A percentile compares a stretch with the other conserved stretches of the same genome.
Conservation (phyloP, 805 yeast genomes). For the Pichia eremophila region DNA sequence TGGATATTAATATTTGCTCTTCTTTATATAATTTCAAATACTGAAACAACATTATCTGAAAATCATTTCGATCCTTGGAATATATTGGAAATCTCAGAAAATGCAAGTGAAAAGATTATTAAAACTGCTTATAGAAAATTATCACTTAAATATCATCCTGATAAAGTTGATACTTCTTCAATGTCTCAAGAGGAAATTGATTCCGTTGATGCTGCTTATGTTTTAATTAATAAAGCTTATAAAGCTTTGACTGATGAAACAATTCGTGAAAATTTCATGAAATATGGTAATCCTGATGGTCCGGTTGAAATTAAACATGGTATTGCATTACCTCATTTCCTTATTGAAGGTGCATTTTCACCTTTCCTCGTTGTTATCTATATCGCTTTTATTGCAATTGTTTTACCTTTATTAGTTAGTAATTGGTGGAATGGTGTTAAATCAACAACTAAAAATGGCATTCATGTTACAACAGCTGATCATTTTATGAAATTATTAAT, state of each 20-base stretch:
- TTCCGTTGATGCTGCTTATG: slow-evolving; percentile 65
- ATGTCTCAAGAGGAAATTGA: slow-evolving; percentile 45
- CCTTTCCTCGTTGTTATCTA: slow-evolving; percentile 53
- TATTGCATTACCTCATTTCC: slow-evolving; percentile 86
- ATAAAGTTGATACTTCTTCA: slow-evolving; percentile 62
- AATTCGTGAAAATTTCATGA: slow-evolving; percentile 69
- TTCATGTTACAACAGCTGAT: slow-evolving; percentile 79
- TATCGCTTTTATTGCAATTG: slow-evolving; percentile 61
- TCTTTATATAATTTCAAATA: slow-evolving; percentile 31
- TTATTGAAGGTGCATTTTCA: slow-evolving; percentile 76
- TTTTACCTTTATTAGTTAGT: slow-evolving; percentile 74
- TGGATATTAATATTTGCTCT: slow-evolving; percentile 49
- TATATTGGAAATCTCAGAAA: slow-evolving; percentile 60
- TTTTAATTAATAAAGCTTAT: slow-evolving; percentile 82
- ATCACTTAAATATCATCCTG: slow-evolving; percentile 88
- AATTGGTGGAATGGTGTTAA: slow-evolving; percentile 86
- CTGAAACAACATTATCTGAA: slow-evolving; percentile 35
- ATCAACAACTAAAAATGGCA: slow-evolving; percentile 70
- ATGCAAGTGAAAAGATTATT: slow-evolving; percentile 66
- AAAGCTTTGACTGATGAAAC: slow-evolving; percentile 89
- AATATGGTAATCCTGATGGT: slow-evolving; percentile 97
- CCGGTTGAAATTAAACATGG: slow-evolving; percentile 87
- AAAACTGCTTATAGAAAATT: slow-evolving; percentile 78
- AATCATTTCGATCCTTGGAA: slow-evolving; percentile 80
- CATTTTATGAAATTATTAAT: slow-evolving; percentile 60